These are phyloP conservation scores for Lentinula sp. DNA, from an alignment of 768 basidiomycete genomes.

Conservation along the genomic window DNA sequence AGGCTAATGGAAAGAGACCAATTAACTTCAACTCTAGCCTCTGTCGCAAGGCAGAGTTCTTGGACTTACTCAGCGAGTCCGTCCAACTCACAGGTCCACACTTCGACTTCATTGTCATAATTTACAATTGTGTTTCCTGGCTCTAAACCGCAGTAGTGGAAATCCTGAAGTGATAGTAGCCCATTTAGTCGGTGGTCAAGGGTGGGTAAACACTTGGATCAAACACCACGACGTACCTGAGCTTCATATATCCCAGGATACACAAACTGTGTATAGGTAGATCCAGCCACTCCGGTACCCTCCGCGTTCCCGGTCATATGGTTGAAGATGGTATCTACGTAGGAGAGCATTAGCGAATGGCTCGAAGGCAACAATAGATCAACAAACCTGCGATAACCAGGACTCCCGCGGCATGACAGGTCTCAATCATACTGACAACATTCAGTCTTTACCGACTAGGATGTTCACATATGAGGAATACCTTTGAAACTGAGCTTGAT, in stretches of 20 bases:
- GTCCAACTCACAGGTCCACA: conserved; percentile 49
- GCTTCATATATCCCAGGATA: conserved; percentile 44
- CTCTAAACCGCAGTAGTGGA: conserved; percentile 60
- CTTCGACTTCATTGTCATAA: conserved; percentile 46
- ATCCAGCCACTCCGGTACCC: conserved; percentile 45
- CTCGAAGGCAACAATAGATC: neutral
- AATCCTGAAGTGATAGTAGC: conserved; percentile 30
- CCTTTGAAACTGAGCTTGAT: conserved; percentile 41
- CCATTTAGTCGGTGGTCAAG: neutral
- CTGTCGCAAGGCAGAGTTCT: too few species aligned
- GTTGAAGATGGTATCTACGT: conserved; percentile 51
- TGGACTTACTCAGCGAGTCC: conserved; percentile 9
- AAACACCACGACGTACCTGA: conserved; percentile 29
- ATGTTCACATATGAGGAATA: conserved; percentile 8
- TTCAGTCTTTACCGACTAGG: neutral
- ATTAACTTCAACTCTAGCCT: too few species aligned
- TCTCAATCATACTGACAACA: conserved; percentile 33
- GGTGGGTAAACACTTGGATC: neutral
- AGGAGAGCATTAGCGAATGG: neutral
- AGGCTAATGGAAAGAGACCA: conserved; percentile 28
- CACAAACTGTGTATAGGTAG: conserved; percentile 45
- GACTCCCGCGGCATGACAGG: conserved; percentile 52
- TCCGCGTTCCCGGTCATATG: conserved; percentile 53
- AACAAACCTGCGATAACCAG: conserved; percentile 45
- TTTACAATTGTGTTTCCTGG: conserved; percentile 48